These are phyloP conservation scores for Yamadazyma blattariae DNA, from an alignment of 1,139 yeast species.

Conservation along the genomic window DNA sequence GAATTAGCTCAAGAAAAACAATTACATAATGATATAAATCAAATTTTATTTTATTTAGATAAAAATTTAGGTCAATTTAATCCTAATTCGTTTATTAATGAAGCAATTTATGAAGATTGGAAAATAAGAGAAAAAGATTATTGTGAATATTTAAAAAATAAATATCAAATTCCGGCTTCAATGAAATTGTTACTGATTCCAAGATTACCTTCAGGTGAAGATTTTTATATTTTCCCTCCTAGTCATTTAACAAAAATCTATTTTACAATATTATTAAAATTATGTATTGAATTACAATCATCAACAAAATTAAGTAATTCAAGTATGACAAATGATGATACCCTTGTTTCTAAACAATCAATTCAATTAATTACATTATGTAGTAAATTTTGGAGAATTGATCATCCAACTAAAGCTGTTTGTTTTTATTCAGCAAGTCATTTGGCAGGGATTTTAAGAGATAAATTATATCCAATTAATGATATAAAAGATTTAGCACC, in stretches of 20 bases:
- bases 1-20: constrained; percentile 42
- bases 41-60: constrained; percentile 34
- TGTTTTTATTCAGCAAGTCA: constrained; percentile 55
- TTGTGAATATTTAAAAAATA: constrained; percentile 34
- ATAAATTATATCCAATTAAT: constrained; percentile 19
- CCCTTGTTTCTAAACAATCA: constrained; percentile 37
- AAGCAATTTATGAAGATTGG: constrained; percentile 49
- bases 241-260: constrained; percentile 27
- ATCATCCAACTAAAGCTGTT: constrained; percentile 49
- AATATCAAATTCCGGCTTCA: constrained; percentile 39
- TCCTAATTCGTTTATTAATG: constrained; percentile 40
- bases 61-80: constrained; percentile 40
- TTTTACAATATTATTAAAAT: constrained; percentile 25
- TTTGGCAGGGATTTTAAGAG: constrained; percentile 34
- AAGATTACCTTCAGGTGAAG: constrained; percentile 29
- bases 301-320: constrained; percentile 2
- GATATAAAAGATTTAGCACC: constrained; percentile 30
- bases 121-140: constrained; percentile 41
- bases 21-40: constrained; percentile 45
- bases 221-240: constrained; percentile 43
- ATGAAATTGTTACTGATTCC: constrained; percentile 30
- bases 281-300: constrained; percentile 25
- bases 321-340: constrained; percentile 13
- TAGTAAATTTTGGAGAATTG: constrained; percentile 61
- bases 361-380: constrained; percentile 42